These are phyloP conservation scores for Beta macrorhiza DNA, from an alignment of 179 eudicot species.

Conservation along the genomic window DNA sequence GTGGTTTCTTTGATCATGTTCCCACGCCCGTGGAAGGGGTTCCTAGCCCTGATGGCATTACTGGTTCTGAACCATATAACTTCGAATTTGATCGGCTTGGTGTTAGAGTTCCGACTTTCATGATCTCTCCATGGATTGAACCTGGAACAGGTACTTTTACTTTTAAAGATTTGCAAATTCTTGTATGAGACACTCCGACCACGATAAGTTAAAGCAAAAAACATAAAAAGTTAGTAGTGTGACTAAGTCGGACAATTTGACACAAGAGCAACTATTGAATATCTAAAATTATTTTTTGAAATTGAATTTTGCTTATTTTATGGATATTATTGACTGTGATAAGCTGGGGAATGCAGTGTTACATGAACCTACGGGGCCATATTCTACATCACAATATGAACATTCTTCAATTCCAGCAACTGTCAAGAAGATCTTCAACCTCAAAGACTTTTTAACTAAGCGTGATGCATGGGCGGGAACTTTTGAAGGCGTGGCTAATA, in stretches of 20 bases:
- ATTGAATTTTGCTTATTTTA: no score
- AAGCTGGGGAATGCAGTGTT: slow-evolving; percentile 47
- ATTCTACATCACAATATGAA: slow-evolving; percentile 68
- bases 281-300: no score
- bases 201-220: no score
- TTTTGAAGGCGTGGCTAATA: slow-evolving; percentile 55
- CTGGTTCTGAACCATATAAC: slow-evolving; percentile 54
- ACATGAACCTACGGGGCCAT: slow-evolving; percentile 69
- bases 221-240: no score
- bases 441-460: slow-evolving; percentile 66
- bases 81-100: slow-evolving; percentile 66
- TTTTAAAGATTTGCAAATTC: not conserved
- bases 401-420: slow-evolving; percentile 97
- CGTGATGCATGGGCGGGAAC: slow-evolving; percentile 96
- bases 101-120: slow-evolving; percentile 75
- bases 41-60: slow-evolving; percentile 72
- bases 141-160: slow-evolving; percentile 61
- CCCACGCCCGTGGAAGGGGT: slow-evolving; percentile 59
- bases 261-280: no score
- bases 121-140: slow-evolving; percentile 83
- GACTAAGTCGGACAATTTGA: no score
- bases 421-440: slow-evolving; percentile 73
- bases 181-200: no score
- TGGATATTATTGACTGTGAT: not conserved
- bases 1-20: slow-evolving; percentile 89